Evolutionary conservation across 495 filamentous ascomycete species (phyloP).

Genomic region (Penicillium ochrochloron): DNA sequence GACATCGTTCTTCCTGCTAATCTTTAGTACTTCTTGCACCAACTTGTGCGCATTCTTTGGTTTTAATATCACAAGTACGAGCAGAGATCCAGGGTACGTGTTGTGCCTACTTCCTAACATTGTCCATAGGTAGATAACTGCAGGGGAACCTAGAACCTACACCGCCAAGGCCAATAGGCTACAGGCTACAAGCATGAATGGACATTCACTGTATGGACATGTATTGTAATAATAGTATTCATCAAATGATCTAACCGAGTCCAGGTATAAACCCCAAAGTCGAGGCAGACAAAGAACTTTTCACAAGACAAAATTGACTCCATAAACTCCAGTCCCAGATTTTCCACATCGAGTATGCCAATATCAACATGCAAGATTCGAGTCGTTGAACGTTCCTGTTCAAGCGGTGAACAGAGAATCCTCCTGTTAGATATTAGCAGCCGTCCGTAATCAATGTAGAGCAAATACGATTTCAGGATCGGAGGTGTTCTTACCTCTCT

Average conservation of each 20-base stretch:
- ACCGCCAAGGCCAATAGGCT: too few species aligned
- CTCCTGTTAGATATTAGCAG: constrained; percentile 43
- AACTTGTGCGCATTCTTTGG: too few species aligned
- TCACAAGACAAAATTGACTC: constrained; percentile 26
- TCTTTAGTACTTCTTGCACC: too few species aligned
- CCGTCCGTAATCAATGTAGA: not conserved
- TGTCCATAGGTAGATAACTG: too few species aligned
- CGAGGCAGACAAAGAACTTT: constrained; percentile 22
- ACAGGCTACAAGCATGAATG: not conserved
- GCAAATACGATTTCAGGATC: too few species aligned
- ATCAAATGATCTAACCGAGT: constrained; percentile 13
- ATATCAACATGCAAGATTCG: constrained; percentile 28
- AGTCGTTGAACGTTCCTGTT: constrained; percentile 12
- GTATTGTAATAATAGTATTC: not conserved
- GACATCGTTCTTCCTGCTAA: too few species aligned
- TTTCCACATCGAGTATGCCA: constrained; percentile 27
- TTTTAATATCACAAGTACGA: too few species aligned
- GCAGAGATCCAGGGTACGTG: too few species aligned
- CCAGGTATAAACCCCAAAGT: constrained; percentile 7
- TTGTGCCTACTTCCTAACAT: too few species aligned
- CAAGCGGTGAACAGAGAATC: constrained; percentile 55
- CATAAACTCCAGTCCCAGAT: constrained; percentile 32
- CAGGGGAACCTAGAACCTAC: too few species aligned
- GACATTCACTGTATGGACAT: not conserved
- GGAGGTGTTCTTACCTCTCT: constrained; percentile 61